phyloP scores from a whole-genome alignment of 495 filamentous ascomycete genomes.

The Penicillium verhagenii region DNA sequence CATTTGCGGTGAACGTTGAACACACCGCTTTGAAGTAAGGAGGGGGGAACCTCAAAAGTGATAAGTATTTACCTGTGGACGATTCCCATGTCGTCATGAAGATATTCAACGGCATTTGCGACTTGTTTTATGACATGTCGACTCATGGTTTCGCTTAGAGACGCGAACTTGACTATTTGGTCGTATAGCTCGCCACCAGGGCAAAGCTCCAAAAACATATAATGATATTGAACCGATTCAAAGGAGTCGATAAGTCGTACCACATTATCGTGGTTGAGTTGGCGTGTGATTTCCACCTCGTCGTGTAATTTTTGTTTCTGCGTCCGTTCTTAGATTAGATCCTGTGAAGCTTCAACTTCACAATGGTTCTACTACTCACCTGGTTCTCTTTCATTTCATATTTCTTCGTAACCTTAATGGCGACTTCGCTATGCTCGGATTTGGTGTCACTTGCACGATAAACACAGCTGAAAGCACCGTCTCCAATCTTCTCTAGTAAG shows the following conservation, averaged over 20 bases:
- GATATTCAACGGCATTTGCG: conserved; percentile 83
- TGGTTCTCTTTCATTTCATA: conserved; percentile 14
- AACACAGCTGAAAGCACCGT: conserved; percentile 96
- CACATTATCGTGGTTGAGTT: conserved; percentile 89
- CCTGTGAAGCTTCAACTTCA: too few species aligned
- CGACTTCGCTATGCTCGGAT: conserved; percentile 4
- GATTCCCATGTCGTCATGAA: conserved; percentile 88
- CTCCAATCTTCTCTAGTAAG: conserved; percentile 91
- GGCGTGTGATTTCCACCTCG: conserved; percentile 95
- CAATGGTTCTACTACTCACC: too few species aligned
- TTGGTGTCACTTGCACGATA: conserved; percentile 52
- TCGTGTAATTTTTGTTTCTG: conserved; percentile 29
- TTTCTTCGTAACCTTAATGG: conserved; percentile 15
- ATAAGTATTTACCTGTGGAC: conserved; percentile 75
- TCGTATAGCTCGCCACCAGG: conserved; percentile 94
- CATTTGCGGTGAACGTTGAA: too few species aligned
- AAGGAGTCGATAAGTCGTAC: conserved; percentile 86
- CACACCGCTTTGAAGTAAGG: too few species aligned
- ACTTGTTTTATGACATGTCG: conserved; percentile 92
- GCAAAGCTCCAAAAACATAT: conserved; percentile 90
- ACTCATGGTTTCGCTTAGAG: conserved; percentile 90
- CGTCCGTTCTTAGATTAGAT: not conserved
- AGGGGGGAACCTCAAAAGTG: conserved; percentile 7
- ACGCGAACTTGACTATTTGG: conserved; percentile 93
- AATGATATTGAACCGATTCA: conserved; percentile 90